Conservation (phyloP, 202 grass and related monocot species). For the Carex sylvatica region DNA sequence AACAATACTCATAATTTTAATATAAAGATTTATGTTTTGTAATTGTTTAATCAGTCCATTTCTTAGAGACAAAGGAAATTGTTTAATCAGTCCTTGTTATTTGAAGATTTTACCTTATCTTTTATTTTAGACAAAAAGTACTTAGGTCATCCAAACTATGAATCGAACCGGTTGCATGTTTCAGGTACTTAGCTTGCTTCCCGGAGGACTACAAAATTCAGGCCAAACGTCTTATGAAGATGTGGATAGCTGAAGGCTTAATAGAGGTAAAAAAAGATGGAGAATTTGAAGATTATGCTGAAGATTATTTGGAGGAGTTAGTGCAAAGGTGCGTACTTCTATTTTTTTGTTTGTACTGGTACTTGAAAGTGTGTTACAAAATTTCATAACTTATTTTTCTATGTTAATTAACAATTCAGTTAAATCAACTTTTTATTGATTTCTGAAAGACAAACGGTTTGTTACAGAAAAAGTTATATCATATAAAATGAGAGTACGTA, state of each 20-base stretch:
- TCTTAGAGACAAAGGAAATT: neutral
- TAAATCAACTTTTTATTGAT: neutral
- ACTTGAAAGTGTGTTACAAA: neutral
- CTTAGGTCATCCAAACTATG: neutral
- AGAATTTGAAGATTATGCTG: neutral
- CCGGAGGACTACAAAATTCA: neutral
- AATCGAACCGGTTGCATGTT: neutral
- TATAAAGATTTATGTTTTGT: too few species aligned
- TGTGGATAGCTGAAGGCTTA: slow-evolving; percentile 13
- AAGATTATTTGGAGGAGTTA: slow-evolving; percentile 3
- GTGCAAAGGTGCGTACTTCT: neutral
- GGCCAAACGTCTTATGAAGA: neutral
- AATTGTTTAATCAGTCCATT: neutral
- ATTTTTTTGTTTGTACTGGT: too few species aligned
- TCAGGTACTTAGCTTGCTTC: slow-evolving; percentile 2
- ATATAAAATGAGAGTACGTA: neutral
- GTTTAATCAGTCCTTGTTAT: neutral
- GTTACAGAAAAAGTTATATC: neutral
- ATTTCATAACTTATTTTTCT: neutral
- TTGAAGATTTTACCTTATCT: neutral
- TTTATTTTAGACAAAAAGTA: neutral
- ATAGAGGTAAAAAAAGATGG: neutral
- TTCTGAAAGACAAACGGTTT: neutral
- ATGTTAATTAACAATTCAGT: neutral
- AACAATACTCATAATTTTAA: too few species aligned